Evolutionary conservation across 208 protist species (phyloP).

Genomic region (Lotmaria passim): DNA sequence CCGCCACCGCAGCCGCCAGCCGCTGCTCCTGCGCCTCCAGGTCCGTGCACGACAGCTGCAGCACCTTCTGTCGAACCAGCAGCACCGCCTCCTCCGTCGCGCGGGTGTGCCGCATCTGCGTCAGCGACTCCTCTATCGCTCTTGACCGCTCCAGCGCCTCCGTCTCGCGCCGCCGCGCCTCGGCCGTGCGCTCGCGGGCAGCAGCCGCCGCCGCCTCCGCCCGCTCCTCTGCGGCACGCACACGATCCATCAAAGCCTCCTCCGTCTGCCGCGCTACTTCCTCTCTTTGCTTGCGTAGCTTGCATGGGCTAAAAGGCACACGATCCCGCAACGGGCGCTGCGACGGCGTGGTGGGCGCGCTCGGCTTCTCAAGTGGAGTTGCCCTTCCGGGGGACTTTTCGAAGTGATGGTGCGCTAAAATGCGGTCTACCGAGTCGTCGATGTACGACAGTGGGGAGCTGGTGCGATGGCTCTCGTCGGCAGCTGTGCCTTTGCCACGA

Average conservation of each 20-base stretch:
- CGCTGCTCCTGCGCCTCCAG: slow-evolving; percentile 5
- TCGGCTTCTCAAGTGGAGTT: neutral
- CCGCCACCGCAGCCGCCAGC: neutral
- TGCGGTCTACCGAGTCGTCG: neutral
- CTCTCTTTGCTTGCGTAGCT: neutral
- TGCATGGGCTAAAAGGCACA: neutral
- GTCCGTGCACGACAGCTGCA: slow-evolving; percentile 15
- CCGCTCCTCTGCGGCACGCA: neutral
- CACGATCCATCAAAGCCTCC: neutral
- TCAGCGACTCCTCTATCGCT: neutral
- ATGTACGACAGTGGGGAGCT: neutral
- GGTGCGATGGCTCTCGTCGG: neutral
- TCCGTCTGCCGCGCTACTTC: neutral
- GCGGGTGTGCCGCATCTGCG: neutral
- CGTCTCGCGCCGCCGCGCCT: neutral
- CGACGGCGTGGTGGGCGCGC: neutral
- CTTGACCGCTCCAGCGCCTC: neutral
- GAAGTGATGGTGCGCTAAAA: neutral
- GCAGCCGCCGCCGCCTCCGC: neutral
- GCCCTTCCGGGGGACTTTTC: neutral
- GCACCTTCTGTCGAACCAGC: neutral
- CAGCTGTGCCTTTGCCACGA: too few species aligned
- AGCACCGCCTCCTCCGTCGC: neutral
- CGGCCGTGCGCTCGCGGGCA: neutral
- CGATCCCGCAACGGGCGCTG: neutral